Percentiles rank a stretch among this genome's conserved stretches.
Evolutionary conservation across 108 stramenopile species (phyloP).

Genomic region (Cylindrotheca closterium): DNA sequence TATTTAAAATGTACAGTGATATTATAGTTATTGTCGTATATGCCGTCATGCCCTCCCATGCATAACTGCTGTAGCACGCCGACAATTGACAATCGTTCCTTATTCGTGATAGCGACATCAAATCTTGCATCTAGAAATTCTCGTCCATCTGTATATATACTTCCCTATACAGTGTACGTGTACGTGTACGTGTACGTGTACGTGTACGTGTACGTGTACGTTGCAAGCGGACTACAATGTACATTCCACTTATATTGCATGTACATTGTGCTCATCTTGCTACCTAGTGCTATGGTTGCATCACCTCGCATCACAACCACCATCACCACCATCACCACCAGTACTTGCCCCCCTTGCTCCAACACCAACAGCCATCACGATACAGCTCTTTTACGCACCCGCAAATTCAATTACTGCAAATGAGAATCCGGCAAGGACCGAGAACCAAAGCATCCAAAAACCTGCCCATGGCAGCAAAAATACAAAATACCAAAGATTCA

Average conservation of each 20-base stretch:
- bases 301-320: no score
- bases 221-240: not conserved
- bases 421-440: constrained; percentile 61
- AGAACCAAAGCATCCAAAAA: constrained; percentile 33
- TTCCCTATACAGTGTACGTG: no score
- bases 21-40: no score
- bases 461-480: constrained; percentile 65
- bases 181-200: no score
- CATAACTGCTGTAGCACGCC: no score
- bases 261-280: not conserved
- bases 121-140: no score
- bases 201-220: no score
- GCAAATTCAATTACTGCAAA: constrained; percentile 85
- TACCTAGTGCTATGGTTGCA: not conserved
- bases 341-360: not conserved
- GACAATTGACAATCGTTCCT: no score
- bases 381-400: constrained; percentile 43
- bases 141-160: no score
- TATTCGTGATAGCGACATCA: no score
- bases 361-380: not conserved
- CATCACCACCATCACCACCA: not conserved
- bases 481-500: constrained; percentile 68
- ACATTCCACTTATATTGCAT: not conserved
- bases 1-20: no score
- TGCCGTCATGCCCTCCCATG: no score